These are phyloP conservation scores for Debaryomyces hansenii DNA, from an alignment of 805 yeast species.

Conservation along the genomic window DNA sequence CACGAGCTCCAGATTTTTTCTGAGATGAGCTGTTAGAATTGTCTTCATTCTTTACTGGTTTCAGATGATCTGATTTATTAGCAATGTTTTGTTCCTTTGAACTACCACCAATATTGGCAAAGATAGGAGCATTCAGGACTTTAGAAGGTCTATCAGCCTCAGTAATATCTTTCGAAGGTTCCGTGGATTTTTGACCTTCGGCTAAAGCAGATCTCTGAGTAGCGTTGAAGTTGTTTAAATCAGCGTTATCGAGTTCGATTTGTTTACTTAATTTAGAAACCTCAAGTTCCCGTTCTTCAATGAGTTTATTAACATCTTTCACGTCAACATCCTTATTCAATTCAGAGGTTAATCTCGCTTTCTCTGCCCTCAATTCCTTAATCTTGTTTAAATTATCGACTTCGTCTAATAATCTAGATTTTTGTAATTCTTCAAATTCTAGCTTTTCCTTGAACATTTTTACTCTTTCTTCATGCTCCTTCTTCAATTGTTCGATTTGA, in stretches of 20 bases:
- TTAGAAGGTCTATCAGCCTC: too few relatives aligned
- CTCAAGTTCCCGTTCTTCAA: conserved; percentile 33
- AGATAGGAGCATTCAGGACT: too few relatives aligned
- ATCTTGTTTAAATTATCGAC: conserved; percentile 40
- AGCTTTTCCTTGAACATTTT: conserved; percentile 27
- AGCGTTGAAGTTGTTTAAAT: conserved; percentile 10
- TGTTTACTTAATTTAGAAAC: conserved; percentile 30
- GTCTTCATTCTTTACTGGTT: conserved; percentile 3
- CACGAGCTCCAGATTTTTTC: conserved; percentile 4
- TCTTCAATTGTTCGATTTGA: conserved; percentile 33
- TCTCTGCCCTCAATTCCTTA: conserved; percentile 39
- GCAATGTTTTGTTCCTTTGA: too few relatives aligned
- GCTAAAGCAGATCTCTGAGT: too few relatives aligned
- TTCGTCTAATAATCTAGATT: conserved; percentile 37
- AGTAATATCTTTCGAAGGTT: not conserved
- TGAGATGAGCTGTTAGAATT: conserved; percentile 1
- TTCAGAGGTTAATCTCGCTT: conserved; percentile 27
- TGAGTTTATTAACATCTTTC: conserved; percentile 27
- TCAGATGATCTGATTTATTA: too few relatives aligned
- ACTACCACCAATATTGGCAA: too few relatives aligned
- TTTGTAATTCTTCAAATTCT: conserved; percentile 39
- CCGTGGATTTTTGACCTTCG: not conserved
- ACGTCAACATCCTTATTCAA: conserved; percentile 19
- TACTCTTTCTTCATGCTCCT: conserved; percentile 33
- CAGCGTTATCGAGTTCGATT: conserved; percentile 32